phyloP scores from a whole-genome alignment of 495 filamentous ascomycete species.

The Lasiosphaeriaceae sp. region DNA sequence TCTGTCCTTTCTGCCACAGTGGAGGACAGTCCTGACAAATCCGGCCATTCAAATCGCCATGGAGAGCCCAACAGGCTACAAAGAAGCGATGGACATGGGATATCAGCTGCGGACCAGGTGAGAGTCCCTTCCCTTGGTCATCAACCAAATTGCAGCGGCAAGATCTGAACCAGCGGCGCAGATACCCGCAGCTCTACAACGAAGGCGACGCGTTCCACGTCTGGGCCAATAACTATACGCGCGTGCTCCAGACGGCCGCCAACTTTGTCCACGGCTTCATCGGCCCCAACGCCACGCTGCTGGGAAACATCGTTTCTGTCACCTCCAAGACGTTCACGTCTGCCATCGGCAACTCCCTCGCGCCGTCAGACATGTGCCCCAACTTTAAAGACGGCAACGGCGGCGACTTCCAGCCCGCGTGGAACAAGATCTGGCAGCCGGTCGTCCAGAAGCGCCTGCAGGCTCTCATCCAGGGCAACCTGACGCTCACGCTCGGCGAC shows the following conservation, averaged over 20 bases:
- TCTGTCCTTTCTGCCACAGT: conserved; percentile 48
- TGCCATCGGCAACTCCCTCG: conserved; percentile 51
- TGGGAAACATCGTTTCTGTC: conserved; percentile 48
- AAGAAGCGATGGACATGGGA: conserved; percentile 45
- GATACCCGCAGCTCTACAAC: conserved; percentile 52
- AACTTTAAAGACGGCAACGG: conserved; percentile 42
- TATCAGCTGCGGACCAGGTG: conserved; percentile 29
- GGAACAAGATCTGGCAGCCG: conserved; percentile 49
- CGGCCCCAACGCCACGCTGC: conserved; percentile 40
- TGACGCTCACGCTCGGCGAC: conserved; percentile 47
- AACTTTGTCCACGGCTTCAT: conserved; percentile 54
- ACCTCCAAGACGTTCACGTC: conserved; percentile 38
- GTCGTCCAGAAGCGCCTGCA: conserved; percentile 48
- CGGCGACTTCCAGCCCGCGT: conserved; percentile 31
- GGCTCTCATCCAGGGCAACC: conserved; percentile 41
- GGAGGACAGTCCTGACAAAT: conserved; percentile 49
- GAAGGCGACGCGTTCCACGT: conserved; percentile 50
- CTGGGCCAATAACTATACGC: conserved; percentile 57
- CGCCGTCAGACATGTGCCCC: conserved; percentile 54
- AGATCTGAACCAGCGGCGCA: too few relatives aligned
- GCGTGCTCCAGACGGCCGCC: conserved; percentile 49
- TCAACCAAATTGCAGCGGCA: too few relatives aligned
- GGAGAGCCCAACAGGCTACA: conserved; percentile 52
- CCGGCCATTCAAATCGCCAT: conserved; percentile 46
- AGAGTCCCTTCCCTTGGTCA: too few relatives aligned